Evolutionary conservation across 108 stramenopile genomes (phyloP), one percentile per base, ranked within the genome.

Genomic region (Schizochytrium sp.): DNA sequence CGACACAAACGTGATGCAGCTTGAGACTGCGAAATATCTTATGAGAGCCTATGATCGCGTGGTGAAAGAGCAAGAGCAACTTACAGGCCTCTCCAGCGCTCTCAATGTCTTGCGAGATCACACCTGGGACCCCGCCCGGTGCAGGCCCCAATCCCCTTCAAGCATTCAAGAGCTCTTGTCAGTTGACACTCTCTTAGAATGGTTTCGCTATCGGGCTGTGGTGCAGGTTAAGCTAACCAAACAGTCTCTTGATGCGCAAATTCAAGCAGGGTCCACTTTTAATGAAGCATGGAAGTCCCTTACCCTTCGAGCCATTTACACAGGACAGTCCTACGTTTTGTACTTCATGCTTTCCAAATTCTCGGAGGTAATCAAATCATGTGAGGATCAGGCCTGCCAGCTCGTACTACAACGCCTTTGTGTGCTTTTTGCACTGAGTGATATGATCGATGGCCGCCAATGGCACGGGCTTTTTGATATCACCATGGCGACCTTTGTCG

Each of bases 281-380:
- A 55, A 83, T 28, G 47, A 49, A 10, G 76, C 76, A 8, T 83
- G 76, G 76, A 55, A 55, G 76, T 47, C 76, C 5, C 53, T 83
- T 38, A 83, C 76, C 28, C 53, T 83, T 10, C 76, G 76, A 13
- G 76, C 76, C 47, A 53, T 42, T 38, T 83, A 83, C 47, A 83
- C 53, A 2, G 76, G 76, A 47, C 76, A 83, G 76, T 55, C 50
- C 15, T 28, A 83, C 76, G 76, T 83, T 47, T 53, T 83, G 15
- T 83, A 83, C 76, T 83, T 83, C 28, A 83, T 83, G 76, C 76
- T 83, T 28, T 55, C 76, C 76, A 83, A 83, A 28, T 83, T 83
- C 28, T 47, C 76, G 8, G 76, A 83, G 47, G 40, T 83, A 38
- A 55, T 83, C 50, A 17, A 53, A 47, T 19, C 76, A 8, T 83